Conservation (phyloP, 257 asterid genomes). For the Solanum appendiculatum region DNA sequence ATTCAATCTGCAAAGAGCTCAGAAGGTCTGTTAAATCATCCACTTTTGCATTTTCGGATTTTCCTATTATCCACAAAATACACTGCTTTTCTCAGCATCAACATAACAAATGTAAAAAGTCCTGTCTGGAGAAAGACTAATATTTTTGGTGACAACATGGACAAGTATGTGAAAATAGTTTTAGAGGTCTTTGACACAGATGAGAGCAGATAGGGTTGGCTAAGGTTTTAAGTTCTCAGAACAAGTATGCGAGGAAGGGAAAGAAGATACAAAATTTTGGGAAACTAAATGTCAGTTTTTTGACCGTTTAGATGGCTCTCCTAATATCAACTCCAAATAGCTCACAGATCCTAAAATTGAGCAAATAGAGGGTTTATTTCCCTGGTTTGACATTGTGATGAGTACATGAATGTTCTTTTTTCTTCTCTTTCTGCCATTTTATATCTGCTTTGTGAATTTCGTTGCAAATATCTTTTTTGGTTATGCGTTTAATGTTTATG, state of each 20-base stretch:
- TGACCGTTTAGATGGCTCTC: background rate
- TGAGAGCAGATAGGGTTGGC: background rate
- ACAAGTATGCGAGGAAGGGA: background rate
- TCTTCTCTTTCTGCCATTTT: background rate
- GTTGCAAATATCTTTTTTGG: background rate
- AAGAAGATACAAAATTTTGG: background rate
- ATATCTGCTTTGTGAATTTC: background rate
- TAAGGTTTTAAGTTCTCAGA: background rate
- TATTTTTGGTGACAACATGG: background rate
- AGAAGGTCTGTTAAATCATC: background rate
- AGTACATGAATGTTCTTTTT: background rate
- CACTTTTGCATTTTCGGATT: background rate
- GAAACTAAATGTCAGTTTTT: background rate
- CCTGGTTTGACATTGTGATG: background rate
- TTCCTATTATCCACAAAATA: background rate
- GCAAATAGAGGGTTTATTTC: background rate
- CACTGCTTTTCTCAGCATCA: background rate
- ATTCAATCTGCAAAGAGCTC: background rate
- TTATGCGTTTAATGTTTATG: background rate
- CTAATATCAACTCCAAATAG: background rate
- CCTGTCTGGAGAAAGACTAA: background rate
- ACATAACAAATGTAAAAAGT: background rate
- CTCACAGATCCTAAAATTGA: background rate
- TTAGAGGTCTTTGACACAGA: background rate
- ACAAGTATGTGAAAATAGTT: background rate